phyloP scores from a whole-genome alignment of 1,139 yeast genomes.

The Taphrina wiesneri region DNA sequence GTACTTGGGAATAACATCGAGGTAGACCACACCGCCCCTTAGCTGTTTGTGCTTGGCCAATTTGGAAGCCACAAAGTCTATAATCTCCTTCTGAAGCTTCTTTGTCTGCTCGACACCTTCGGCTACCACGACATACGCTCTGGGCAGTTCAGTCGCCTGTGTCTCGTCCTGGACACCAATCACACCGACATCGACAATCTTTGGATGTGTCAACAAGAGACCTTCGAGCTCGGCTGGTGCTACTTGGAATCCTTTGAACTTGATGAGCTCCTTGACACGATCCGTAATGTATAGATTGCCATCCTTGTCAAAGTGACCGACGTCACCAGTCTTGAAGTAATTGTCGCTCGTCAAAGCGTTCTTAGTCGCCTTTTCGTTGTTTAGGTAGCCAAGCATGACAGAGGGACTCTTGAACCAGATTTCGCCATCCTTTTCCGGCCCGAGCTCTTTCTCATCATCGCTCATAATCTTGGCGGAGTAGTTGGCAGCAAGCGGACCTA shows the following conservation, averaged over 20 bases:
- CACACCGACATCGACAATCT: conserved; percentile 47
- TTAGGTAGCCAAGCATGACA: conserved; percentile 62
- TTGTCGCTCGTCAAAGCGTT: conserved; percentile 52
- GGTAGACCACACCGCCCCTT: conserved; percentile 48
- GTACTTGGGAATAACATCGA: conserved; percentile 47
- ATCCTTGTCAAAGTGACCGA: conserved; percentile 54
- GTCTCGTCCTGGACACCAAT: conserved; percentile 45
- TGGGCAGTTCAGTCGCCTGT: conserved; percentile 47
- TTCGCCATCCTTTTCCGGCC: conserved; percentile 83
- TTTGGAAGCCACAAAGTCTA: conserved; percentile 45
- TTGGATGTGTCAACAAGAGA: conserved; percentile 54
- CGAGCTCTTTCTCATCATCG: conserved; percentile 86
- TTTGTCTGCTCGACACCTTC: conserved; percentile 37
- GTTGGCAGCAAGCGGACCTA: conserved; percentile 79
- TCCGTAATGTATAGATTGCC: conserved; percentile 62
- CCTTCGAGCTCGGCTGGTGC: conserved; percentile 80
- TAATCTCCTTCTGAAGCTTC: conserved; percentile 37
- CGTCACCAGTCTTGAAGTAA: conserved; percentile 65
- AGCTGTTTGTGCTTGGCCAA: conserved; percentile 49
- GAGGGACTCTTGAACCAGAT: conserved; percentile 72
- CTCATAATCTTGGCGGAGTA: conserved; percentile 84
- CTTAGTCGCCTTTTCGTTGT: conserved; percentile 45
- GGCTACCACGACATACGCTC: conserved; percentile 46
- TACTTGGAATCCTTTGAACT: conserved; percentile 70
- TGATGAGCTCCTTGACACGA: conserved; percentile 69